Conservation (phyloP, 2,329 filamentous ascomycete genomes). For the Nannizzia gypsea region DNA sequence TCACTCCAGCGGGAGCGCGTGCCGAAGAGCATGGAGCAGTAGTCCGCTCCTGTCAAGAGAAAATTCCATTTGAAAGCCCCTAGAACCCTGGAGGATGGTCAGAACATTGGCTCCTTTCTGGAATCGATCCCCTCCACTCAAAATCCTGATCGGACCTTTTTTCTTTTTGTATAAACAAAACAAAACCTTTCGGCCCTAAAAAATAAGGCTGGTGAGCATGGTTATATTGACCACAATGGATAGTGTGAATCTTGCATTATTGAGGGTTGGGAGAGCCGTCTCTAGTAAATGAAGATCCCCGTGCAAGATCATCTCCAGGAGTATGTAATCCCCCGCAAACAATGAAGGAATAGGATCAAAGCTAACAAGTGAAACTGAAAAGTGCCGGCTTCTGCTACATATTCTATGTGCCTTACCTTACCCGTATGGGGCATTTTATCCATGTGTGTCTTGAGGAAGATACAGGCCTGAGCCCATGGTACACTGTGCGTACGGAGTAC, state of each 20-base stretch:
- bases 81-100: not conserved
- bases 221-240: slow-evolving; percentile 1
- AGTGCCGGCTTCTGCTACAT: not conserved
- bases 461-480: not conserved
- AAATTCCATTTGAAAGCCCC: not conserved
- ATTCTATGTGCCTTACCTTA: not conserved
- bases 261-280: not conserved
- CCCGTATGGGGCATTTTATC: not conserved
- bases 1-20: not conserved
- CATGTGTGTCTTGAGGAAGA: not conserved
- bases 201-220: slow-evolving; percentile 4
- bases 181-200: too few relatives aligned
- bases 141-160: not conserved
- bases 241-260: not conserved
- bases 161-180: not conserved
- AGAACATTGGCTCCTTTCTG: not conserved
- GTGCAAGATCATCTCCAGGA: not conserved
- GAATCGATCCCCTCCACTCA: not conserved
- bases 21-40: not conserved
- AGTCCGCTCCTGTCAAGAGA: not conserved
- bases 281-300: not conserved
- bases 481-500: not conserved
- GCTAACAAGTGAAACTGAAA: not conserved
- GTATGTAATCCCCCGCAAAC: not conserved
- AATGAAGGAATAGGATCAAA: not conserved